Evolutionary conservation across 768 basidiomycete genomes (phyloP), one percentile per base, ranked within the genome.

Genomic region (Tylopilus vinaceipallidus): DNA sequence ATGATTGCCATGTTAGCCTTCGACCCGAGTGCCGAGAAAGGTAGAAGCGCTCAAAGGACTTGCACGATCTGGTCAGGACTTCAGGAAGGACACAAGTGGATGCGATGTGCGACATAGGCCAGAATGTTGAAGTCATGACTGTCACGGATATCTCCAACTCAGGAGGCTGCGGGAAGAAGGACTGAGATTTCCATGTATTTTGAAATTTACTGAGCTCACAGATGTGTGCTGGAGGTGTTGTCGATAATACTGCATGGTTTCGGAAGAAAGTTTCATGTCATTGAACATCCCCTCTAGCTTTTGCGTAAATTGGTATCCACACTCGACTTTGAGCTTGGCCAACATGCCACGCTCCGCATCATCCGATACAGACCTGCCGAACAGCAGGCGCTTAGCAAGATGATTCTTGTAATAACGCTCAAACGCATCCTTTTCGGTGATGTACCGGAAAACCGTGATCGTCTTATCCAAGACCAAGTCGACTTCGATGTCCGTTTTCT

Each of bases 261-360:
- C 97, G 17, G 74, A 69, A 6, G 92, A 95, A 24, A 95, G 67
- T 60, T 84, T 90, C 84, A 99, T 94, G 64, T 98, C 95, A 56
- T 91, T 80, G 81, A 99, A 97, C 95, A 99, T 99, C 50, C 95
- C 95, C 68, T 99, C 95, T 61, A 98, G 75, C 67, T 95, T 95
- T 70, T 95, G 92, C 1, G 97, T 98, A 69, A 98, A 99, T 64
- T 95, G 92, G 59, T 86, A 87, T 7, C 95, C 95, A 61, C 90
- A 95, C 71, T 98, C 95, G 22, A 95, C 80, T 72, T 98, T 98
- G 61, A 99, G 83, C 70, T 97, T 98, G 39, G 92, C 86, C 2
- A 99, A 80, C 94, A 99, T 98, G 50, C 88, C 91, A 39, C 90
- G 87, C 64, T 99, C 97, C 3, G 97, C 95, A 68, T 99, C 97